Evolutionary conservation across 805 yeast species (phyloP), one percentile per base, ranked within the genome.

Genomic region (Schwanniomyces polymorphus): DNA sequence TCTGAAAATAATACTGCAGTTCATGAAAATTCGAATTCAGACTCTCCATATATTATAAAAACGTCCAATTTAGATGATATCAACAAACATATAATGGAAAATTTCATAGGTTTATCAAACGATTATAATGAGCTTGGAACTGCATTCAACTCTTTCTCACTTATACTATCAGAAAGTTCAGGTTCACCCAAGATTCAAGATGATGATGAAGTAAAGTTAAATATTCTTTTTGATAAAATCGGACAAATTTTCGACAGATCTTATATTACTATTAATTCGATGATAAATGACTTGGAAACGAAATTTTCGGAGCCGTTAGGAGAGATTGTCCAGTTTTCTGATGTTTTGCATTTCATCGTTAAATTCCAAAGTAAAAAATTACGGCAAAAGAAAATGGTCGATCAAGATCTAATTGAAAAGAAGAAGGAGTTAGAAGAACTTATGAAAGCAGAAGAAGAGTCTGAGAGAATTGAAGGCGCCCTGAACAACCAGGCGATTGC

Each of bases 191-290:
- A 60, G 41, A 50, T 54, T 7, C 55, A 59, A 26, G 25, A 41
- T 12, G 62, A 60, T 5, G 66, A 63, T 1, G 64, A 58, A n/a
- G 54, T 56, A 6, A 68, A 68, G 42, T 48, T 70, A 16, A 65
- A 66, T 49, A 47, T 68, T 9, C 55, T 72, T 1, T 60, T 89
- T 50, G 98, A 94, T 60, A 82, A 83, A 51, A 80, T 90, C 26
- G 97, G 98, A 1, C 91, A 88, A 58, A 86, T 91, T 1, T 84
- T 88, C 52, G 98, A 94, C 63, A 79, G 84, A 34, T 81, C 79
- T 40, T 75, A 74, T 58, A 61, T 81, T 51, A 60, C 82, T n/a
- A 68, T 82, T 51, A 71, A 82, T 55, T 61, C 76, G 1, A 70
- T 85, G 9, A 78, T 82, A 4, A 65, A 73, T 10, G 78, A 78